Percentiles rank a stretch among this genome's conserved stretches.
phyloP scores from a whole-genome alignment of 1,284 basidiomycete genomes.

The Leccinum subfulvum region DNA sequence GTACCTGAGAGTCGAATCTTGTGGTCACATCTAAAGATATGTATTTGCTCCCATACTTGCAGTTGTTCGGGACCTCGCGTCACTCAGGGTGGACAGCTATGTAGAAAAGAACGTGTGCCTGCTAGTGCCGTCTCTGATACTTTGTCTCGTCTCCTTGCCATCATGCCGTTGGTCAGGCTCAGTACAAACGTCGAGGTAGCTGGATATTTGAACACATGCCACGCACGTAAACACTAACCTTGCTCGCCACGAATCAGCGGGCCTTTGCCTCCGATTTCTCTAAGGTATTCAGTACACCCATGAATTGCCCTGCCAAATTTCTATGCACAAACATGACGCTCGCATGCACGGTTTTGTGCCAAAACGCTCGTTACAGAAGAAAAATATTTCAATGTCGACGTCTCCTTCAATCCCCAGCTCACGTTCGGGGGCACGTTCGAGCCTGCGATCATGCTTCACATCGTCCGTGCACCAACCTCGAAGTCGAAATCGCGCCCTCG shows the following conservation, averaged over 20 bases:
- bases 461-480: slow-evolving; percentile 41
- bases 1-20: neutral
- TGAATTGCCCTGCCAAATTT: neutral
- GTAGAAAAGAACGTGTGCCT: neutral
- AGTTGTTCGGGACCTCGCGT: neutral
- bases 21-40: neutral
- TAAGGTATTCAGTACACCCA: slow-evolving; percentile 24
- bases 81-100: neutral
- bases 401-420: neutral
- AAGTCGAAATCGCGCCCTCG: neutral
- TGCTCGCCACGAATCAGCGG: slow-evolving; percentile 19
- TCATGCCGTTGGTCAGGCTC: slow-evolving; percentile 24
- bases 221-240: neutral
- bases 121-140: neutral
- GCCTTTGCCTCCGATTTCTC: slow-evolving; percentile 60
- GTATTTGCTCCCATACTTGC: neutral
- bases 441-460: slow-evolving; percentile 56
- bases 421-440: slow-evolving; percentile 54
- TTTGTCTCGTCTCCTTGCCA: neutral
- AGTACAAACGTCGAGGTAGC: slow-evolving; percentile 21
- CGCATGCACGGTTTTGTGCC: neutral
- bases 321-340: neutral
- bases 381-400: neutral
- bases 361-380: neutral
- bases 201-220: neutral